phyloP scores from a whole-genome alignment of 352 stramenopile genomes.

The Peronospora farinosa region DNA sequence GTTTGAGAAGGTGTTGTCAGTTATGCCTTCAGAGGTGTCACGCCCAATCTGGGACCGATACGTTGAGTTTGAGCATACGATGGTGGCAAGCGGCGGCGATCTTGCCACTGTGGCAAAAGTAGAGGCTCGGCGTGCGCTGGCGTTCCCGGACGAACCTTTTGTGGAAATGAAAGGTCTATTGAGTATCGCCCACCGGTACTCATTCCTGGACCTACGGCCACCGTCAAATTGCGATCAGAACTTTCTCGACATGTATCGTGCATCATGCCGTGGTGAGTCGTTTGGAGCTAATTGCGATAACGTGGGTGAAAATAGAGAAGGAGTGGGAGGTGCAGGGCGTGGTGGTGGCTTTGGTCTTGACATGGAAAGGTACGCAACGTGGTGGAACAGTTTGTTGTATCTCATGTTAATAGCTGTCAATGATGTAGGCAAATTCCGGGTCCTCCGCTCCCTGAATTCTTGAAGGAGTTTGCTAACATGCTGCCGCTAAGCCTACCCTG shows the following conservation, averaged over 20 bases:
- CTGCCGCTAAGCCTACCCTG: constrained; percentile 74
- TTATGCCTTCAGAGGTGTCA: constrained; percentile 76
- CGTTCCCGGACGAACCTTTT: constrained; percentile 70
- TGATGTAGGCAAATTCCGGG: constrained; percentile 53
- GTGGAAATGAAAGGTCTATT: constrained; percentile 78
- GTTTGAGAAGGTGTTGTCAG: constrained; percentile 84
- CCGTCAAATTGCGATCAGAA: constrained; percentile 52
- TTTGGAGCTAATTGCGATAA: constrained; percentile 19
- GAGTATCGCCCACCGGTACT: constrained; percentile 74
- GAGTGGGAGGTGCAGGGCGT: constrained; percentile 15
- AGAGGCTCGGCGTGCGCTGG: constrained; percentile 67
- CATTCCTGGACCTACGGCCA: constrained; percentile 67
- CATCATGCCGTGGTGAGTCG: constrained; percentile 23
- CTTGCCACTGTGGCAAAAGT: constrained; percentile 78
- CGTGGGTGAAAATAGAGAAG: constrained; percentile 19
- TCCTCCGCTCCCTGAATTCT: constrained; percentile 73
- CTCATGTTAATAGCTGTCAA: constrained; percentile 1
- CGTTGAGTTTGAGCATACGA: constrained; percentile 82
- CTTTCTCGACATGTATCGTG: constrained; percentile 79
- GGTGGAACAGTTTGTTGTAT: background rate
- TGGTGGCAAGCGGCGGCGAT: constrained; percentile 79
- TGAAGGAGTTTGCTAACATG: constrained; percentile 81
- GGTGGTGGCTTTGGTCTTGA: constrained; percentile 31
- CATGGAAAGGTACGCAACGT: constrained; percentile 37
- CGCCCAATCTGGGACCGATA: constrained; percentile 85